Evolutionary conservation across 192 early-diverging fungal species (phyloP).

Genomic region (Tieghemiomyces parasiticus): DNA sequence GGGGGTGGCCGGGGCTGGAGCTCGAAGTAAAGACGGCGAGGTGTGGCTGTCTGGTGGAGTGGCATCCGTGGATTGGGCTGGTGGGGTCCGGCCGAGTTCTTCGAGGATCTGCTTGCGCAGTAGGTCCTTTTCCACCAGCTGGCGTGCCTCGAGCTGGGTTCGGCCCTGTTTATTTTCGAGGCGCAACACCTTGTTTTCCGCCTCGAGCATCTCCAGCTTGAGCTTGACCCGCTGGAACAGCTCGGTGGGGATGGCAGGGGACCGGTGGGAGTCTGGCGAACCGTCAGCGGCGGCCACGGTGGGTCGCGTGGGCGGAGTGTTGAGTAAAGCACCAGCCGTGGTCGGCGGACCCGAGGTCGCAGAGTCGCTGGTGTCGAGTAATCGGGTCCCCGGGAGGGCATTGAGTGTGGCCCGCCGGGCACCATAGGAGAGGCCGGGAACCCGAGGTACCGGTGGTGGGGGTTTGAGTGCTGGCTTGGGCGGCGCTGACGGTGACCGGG

Average conservation of each 20-base stretch:
- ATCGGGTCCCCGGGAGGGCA: neutral
- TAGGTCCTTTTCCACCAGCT: slow-evolving; percentile 33
- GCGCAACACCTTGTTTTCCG: slow-evolving; percentile 53
- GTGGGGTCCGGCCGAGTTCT: neutral
- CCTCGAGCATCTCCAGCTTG: slow-evolving; percentile 49
- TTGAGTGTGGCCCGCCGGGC: neutral
- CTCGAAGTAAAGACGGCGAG: neutral
- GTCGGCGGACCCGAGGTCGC: slow-evolving; percentile 7
- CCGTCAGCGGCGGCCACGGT: slow-evolving; percentile 9
- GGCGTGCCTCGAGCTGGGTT: slow-evolving; percentile 32
- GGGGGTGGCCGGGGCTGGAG: neutral
- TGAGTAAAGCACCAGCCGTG: neutral
- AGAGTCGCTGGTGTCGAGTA: neutral
- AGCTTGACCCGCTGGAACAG: slow-evolving; percentile 36
- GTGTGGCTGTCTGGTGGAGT: neutral
- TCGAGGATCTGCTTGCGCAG: slow-evolving; percentile 6
- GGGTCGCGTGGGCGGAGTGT: neutral
- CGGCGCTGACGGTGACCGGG: slow-evolving; percentile 1
- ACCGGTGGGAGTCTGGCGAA: neutral
- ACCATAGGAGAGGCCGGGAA: neutral
- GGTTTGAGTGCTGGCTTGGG: neutral
- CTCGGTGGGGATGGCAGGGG: slow-evolving; percentile 11
- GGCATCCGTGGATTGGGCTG: neutral
- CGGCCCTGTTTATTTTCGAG: slow-evolving; percentile 48
- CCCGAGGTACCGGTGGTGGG: neutral